Conservation (phyloP, 306 rosid genomes). For the Amphicarpaea edgeworthii region DNA sequence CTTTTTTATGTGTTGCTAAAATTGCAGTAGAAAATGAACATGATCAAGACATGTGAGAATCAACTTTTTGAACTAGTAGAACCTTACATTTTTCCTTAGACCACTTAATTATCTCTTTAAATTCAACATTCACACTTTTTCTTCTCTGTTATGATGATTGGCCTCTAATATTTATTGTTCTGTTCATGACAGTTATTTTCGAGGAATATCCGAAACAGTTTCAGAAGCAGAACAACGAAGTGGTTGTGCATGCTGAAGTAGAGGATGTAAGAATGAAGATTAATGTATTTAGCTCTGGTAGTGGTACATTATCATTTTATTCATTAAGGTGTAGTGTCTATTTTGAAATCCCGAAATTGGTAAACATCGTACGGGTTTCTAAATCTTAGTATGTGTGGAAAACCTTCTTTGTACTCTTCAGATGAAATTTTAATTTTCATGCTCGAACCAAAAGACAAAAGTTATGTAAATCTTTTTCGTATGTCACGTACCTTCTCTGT, state of each 20-base stretch:
- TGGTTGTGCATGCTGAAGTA: slow-evolving; percentile 76
- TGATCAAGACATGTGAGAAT: slow-evolving; percentile 69
- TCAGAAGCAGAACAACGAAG: slow-evolving; percentile 78
- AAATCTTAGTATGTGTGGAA: neutral
- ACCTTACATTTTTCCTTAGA: slow-evolving; percentile 17
- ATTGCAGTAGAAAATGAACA: slow-evolving; percentile 71
- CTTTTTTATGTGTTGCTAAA: slow-evolving; percentile 74
- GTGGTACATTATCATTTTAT: neutral
- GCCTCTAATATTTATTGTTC: slow-evolving; percentile 7
- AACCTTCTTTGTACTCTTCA: neutral
- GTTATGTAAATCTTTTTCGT: neutral
- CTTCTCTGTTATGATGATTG: neutral
- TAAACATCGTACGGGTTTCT: neutral
- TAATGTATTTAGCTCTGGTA: slow-evolving; percentile 14
- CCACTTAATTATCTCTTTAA: slow-evolving; percentile 4
- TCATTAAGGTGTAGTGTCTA: neutral
- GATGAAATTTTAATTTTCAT: slow-evolving; percentile 12
- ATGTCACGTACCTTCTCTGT: no score
- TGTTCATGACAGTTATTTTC: slow-evolving; percentile 66
- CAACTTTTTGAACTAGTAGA: neutral
- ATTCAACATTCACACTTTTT: neutral
- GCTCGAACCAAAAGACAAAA: neutral
- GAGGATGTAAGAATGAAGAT: neutral
- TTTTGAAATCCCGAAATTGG: slow-evolving; percentile 2
- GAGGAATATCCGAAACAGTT: slow-evolving; percentile 75